A percentile compares a stretch with the other conserved stretches of the same genome.
phyloP scores from a whole-genome alignment of 73 alveolate species.

The Paramecium caudatum region DNA sequence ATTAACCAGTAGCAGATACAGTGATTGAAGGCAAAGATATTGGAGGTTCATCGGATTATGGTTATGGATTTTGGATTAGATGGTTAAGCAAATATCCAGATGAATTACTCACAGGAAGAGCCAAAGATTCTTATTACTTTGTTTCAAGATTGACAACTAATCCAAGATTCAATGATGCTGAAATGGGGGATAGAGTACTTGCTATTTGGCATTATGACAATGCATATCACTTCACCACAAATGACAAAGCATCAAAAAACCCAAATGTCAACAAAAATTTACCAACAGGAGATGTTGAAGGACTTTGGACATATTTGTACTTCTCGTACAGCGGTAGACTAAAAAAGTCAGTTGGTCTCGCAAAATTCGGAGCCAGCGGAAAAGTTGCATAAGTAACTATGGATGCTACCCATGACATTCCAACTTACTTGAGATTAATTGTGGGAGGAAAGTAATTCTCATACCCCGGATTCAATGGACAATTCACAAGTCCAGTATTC shows the following conservation, averaged over 20 bases:
- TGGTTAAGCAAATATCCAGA: constrained; percentile 65
- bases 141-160: constrained; percentile 44
- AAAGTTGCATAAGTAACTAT: neutral
- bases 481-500: constrained; percentile 51
- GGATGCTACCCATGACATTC: constrained; percentile 50
- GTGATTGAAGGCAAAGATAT: constrained; percentile 32
- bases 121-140: constrained; percentile 38
- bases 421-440: constrained; percentile 13
- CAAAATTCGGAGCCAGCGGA: constrained; percentile 39
- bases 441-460: constrained; percentile 51
- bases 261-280: constrained; percentile 9
- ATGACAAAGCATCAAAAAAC: constrained; percentile 32
- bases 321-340: constrained; percentile 33
- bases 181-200: constrained; percentile 59
- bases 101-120: constrained; percentile 36
- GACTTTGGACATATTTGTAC: constrained; percentile 51
- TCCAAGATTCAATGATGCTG: constrained; percentile 23
- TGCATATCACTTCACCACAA: constrained; percentile 32
- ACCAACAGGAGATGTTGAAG: constrained; percentile 68
- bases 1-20: constrained; percentile 2
- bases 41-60: constrained; percentile 57
- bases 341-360: constrained; percentile 15
- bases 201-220: constrained; percentile 66
- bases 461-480: constrained; percentile 68
- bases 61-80: constrained; percentile 70